Evolutionary conservation across 768 basidiomycete species (phyloP), one percentile per base, ranked within the genome.

Genomic region (Polyporus arcularius): DNA sequence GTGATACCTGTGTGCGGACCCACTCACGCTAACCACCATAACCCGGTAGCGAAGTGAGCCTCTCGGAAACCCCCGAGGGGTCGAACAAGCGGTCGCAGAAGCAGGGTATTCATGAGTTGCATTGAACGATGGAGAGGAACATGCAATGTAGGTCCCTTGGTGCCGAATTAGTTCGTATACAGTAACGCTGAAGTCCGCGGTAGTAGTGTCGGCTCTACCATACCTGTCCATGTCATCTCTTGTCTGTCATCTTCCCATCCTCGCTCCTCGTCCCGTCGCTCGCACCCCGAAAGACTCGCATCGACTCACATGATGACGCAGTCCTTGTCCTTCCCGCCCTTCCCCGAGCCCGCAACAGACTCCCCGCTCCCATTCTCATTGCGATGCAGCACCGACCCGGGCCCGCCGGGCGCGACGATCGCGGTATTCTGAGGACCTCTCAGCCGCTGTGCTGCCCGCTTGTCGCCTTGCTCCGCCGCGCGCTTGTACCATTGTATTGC

Each of bases 381-480:
- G 43, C 88, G 84, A 57, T 83, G 78, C 38, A 90, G 74, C 10
- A 90, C 83, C 5, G 88, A 78, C 38, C 82, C 85, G 1, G 86
- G 77, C 32, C 85, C 84, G 28, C 85, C 87, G 4, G 87, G 84
- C 57, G 81, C 78, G 55, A 76, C 80, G 61, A 83, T 72, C 6
- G 85, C 82, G 55, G 81, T 81, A 55, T 74, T 82, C 46, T 81
- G 81, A 6, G 83, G 79, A 11, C 85, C 77, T 70, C 84, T 87
- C 14, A 98, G 77, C 54, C 97, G 87, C 69, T 96, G 92, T 8
- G 82, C 77, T 0, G 97, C 95, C 60, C 97, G 92, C 72, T 93
- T 96, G 76, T 99, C 97, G 51, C 96, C 96, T 32, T 87, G 84
- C 2, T 96, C 94, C 15, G 94, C 89, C 3, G 97, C 93, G 63